Percentiles rank a stretch among this genome's conserved stretches.
phyloP scores from a whole-genome alignment of 306 rosid species.

The Fagus sylvatica region DNA sequence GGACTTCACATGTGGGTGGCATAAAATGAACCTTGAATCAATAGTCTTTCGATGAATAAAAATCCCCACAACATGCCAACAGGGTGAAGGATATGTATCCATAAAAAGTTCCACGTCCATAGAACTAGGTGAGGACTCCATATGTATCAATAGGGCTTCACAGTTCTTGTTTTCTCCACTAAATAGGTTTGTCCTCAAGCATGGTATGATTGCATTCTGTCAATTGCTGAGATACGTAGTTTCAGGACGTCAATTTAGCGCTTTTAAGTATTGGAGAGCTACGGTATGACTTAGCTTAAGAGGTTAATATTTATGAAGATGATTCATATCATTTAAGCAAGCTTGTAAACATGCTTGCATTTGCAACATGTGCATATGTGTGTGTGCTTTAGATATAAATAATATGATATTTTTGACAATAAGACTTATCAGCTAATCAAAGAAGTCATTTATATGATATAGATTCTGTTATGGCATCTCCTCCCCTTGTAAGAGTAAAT shows the following conservation, averaged over 20 bases:
- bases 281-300: too few relatives aligned
- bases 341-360: neutral
- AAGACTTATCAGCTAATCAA: neutral
- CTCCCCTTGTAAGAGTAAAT: too few relatives aligned
- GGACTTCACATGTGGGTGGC: too few relatives aligned
- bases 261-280: neutral
- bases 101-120: too few relatives aligned
- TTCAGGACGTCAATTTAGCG: neutral
- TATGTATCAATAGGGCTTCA: neutral
- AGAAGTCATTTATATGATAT: neutral
- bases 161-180: neutral
- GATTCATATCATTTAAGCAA: neutral
- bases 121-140: too few relatives aligned
- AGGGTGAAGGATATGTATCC: too few relatives aligned
- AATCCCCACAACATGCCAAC: too few relatives aligned
- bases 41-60: too few relatives aligned
- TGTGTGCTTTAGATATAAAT: neutral
- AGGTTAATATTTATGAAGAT: too few relatives aligned
- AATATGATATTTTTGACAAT: neutral
- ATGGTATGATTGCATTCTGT: neutral
- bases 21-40: too few relatives aligned
- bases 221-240: neutral
- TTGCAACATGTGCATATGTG: neutral
- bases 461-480: neutral
- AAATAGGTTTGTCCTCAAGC: neutral